These are phyloP conservation scores for Xerocomus potaroensis DNA, from an alignment of 768 basidiomycete species.

Conservation along the genomic window DNA sequence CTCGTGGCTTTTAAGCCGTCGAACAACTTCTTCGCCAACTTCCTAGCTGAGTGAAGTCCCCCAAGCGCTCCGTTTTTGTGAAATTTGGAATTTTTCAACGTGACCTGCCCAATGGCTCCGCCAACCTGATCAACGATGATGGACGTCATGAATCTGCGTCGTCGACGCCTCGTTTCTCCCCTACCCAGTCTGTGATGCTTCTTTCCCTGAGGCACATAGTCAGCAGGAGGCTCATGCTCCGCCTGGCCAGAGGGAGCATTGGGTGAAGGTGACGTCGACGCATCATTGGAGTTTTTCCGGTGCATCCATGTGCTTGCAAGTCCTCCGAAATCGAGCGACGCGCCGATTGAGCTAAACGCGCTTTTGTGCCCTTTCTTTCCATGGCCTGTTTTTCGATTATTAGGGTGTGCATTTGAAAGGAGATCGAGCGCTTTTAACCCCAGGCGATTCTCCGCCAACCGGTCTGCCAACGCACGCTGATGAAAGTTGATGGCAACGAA, in stretches of 20 bases:
- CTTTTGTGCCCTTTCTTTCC: conserved; percentile 45
- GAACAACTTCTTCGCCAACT: conserved; percentile 66
- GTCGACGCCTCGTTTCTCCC: conserved; percentile 38
- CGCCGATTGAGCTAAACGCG: conserved; percentile 33
- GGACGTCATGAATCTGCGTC: conserved; percentile 51
- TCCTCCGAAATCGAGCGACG: conserved; percentile 34
- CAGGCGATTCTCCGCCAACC: conserved; percentile 63
- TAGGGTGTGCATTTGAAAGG: conserved; percentile 61
- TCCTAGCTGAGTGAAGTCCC: conserved; percentile 58
- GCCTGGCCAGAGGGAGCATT: conserved; percentile 7
- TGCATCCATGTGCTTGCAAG: conserved; percentile 11
- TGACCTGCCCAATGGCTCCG: conserved; percentile 66
- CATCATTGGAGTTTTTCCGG: conserved; percentile 10
- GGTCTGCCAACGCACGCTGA: conserved; percentile 68
- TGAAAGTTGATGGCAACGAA: conserved; percentile 82
- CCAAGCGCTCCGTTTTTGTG: conserved; percentile 52
- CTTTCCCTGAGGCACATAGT: conserved; percentile 8
- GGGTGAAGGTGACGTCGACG: conserved; percentile 3
- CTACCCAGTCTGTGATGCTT: conserved; percentile 19
- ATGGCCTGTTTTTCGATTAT: conserved; percentile 36
- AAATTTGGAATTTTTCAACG: conserved; percentile 61
- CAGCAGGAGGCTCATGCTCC: conserved; percentile 9
- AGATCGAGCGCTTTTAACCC: conserved; percentile 68
- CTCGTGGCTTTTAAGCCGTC: conserved; percentile 53
- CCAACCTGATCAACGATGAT: conserved; percentile 67